Evolutionary conservation across 176 grass and related monocot genomes (phyloP), one percentile per base, ranked within the genome.

Genomic region (Carex myosuroides): DNA sequence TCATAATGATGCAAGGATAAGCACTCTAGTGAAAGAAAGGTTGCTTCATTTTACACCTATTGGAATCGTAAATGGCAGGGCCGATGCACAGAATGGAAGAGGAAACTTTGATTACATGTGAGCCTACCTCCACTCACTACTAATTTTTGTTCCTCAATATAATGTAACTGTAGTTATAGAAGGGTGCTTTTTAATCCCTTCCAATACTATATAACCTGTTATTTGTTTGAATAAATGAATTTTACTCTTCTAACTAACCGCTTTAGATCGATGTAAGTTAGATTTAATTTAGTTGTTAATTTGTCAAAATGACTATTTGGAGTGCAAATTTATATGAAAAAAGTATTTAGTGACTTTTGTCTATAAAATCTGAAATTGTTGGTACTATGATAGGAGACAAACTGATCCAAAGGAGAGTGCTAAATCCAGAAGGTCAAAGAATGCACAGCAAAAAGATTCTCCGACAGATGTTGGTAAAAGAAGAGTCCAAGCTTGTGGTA

Each of bases 381-480:
- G 32, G 73, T 26, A 85, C 13, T 85, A 81, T 67, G 62, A 50
- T 53, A 82, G 80, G 80, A 21, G 5, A 14, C 80, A 67, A 82
- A 26, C 46, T 82, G 39, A 39, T 65, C 20, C 35, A 67, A 67
- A 52, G 44, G 39, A 33, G 17, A 65, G 12, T 17, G 80, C 44
- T 64, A 82, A 82, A 82, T 41, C 41, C 21, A 66, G 63, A 64
- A 67, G 21, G 37, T 62, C 42, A n/a, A 72, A 46, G 18, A 91
- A 82, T 33, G 82, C 79, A 41, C 84, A 58, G 58, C 85, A 72
- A 13, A 82, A 81, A 12, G 56, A 65, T 63, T 69, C 79, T 85
- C 87, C 91, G 73, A 87, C 85, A 61, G 92, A 94, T 90, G 89
- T 84, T 84, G 88, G 83, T 58, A 93, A 84, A 87, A 91, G 92